Evolutionary conservation across 306 rosid species (phyloP).

Genomic region (Ammopiptanthus mongolicus): DNA sequence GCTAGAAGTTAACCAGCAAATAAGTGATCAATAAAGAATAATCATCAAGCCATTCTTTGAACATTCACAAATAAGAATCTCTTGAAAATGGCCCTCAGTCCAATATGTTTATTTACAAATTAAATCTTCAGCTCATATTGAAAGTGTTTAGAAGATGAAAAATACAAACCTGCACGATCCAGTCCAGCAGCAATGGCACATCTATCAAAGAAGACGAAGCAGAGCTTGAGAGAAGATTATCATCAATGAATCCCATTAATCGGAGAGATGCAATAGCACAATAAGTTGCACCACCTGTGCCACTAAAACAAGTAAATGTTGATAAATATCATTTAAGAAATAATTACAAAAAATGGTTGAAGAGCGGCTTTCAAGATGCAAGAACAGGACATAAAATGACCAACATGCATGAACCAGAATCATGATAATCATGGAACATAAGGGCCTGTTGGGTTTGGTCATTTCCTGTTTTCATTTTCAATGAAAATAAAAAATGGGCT

Average conservation of each 20-base stretch:
- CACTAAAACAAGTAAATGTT: conserved; percentile 51
- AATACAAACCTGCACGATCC: conserved; percentile 78
- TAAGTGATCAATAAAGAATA: neutral
- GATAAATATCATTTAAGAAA: conserved; percentile 36
- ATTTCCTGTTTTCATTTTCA: too few relatives aligned
- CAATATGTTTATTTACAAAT: neutral
- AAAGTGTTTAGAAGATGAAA: neutral
- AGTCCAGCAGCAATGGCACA: conserved; percentile 65
- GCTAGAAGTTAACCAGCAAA: neutral
- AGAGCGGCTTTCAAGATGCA: neutral
- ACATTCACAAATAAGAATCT: neutral
- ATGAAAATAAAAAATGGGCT: too few relatives aligned
- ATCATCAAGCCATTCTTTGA: conserved; percentile 9
- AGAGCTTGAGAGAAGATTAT: conserved; percentile 52
- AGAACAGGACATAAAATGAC: neutral
- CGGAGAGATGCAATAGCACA: conserved; percentile 87
- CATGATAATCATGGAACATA: neutral
- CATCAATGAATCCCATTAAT: conserved; percentile 83
- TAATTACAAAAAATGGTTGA: conserved; percentile 6
- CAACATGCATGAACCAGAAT: neutral
- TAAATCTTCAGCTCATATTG: neutral
- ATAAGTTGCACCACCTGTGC: conserved; percentile 88
- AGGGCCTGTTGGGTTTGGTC: too few relatives aligned
- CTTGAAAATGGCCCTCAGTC: neutral
- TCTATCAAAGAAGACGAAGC: conserved; percentile 46